These are phyloP conservation scores for Debaryomyces tyrocola DNA, from an alignment of 805 yeast genomes.

Conservation along the genomic window DNA sequence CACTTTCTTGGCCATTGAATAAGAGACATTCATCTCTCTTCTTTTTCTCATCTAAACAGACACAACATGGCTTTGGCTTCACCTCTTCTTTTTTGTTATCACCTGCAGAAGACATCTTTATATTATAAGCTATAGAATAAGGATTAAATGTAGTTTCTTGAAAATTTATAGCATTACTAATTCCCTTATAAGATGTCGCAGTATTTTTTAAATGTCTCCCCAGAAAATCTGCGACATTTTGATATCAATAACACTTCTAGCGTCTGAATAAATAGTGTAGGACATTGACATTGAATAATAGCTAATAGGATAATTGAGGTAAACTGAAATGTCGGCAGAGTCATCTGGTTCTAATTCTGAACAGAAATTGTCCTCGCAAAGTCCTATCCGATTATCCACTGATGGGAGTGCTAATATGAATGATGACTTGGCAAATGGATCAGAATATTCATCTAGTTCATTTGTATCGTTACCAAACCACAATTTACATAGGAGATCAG, in stretches of 20 bases:
- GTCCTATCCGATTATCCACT: constrained; percentile 13
- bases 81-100: constrained; percentile 17
- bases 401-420: constrained; percentile 28
- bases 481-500: constrained; percentile 10
- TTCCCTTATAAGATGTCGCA: no score
- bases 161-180: no score
- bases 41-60: constrained; percentile 81
- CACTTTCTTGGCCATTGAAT: constrained; percentile 78
- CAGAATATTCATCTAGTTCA: constrained; percentile 21
- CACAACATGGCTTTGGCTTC: constrained; percentile 96
- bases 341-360: constrained; percentile 4
- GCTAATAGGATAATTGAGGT: not conserved
- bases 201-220: not conserved
- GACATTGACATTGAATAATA: not conserved
- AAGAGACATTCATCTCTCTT: constrained; percentile 85
- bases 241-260: no score
- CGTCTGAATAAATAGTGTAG: no score
- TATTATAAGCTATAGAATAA: not conserved
- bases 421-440: constrained; percentile 31
- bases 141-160: not conserved
- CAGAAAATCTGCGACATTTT: not conserved
- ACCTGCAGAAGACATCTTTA: constrained; percentile 6
- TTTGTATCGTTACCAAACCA: constrained; percentile 11
- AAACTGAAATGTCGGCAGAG: constrained; percentile 8
- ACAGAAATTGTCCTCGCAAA: not conserved